phyloP scores from a whole-genome alignment of 192 early-diverging fungal genomes.

The Mortierella claussenii region DNA sequence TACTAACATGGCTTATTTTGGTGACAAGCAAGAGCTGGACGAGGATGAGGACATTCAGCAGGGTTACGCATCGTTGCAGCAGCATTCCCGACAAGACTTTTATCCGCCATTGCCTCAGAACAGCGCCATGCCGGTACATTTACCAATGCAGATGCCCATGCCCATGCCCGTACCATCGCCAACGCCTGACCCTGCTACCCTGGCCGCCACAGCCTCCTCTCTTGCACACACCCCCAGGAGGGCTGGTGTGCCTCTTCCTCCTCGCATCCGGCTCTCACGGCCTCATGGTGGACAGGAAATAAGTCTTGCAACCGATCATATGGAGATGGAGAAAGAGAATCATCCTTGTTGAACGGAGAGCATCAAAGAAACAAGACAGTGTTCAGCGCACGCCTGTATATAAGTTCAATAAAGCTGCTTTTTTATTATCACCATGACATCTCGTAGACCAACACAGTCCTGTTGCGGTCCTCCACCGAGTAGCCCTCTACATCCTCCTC shows the following conservation, averaged over 20 bases:
- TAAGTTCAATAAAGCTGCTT: too few relatives aligned
- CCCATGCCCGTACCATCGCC: slow-evolving; percentile 16
- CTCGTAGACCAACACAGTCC: slow-evolving; percentile 43
- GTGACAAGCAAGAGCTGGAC: slow-evolving; percentile 43
- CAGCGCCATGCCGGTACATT: slow-evolving; percentile 7
- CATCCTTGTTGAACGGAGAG: too few relatives aligned
- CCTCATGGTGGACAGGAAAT: slow-evolving; percentile 30
- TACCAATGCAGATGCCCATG: slow-evolving; percentile 22
- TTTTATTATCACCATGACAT: slow-evolving; percentile 8
- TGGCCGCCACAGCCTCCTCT: neutral
- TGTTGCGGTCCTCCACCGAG: slow-evolving; percentile 32
- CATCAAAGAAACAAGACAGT: too few relatives aligned
- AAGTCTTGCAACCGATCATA: slow-evolving; percentile 1
- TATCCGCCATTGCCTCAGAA: slow-evolving; percentile 19
- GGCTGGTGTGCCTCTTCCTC: neutral
- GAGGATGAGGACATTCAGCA: slow-evolving; percentile 26
- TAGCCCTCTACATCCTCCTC: slow-evolving; percentile 43
- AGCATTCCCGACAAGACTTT: neutral
- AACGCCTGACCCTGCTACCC: neutral
- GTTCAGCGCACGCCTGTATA: too few relatives aligned
- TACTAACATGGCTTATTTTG: slow-evolving; percentile 4
- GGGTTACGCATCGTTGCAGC: neutral
- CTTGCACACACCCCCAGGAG: neutral
- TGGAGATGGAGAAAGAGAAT: neutral
- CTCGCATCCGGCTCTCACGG: slow-evolving; percentile 9